These are phyloP conservation scores for Xylaria palmicola DNA, from an alignment of 495 filamentous ascomycete species.

Conservation along the genomic window DNA sequence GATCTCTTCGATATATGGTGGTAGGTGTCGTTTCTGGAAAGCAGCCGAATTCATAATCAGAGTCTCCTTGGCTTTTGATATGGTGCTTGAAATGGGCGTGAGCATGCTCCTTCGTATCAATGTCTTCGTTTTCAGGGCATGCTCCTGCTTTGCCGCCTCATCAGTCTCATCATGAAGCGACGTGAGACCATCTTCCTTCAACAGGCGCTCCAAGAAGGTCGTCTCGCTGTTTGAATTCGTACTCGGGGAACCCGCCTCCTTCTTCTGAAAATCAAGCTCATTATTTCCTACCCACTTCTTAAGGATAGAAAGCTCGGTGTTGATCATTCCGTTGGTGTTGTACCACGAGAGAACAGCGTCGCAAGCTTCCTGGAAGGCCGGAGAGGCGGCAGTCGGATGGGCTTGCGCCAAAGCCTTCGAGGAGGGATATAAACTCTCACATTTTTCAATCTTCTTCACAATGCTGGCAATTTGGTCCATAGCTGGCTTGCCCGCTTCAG, in stretches of 20 bases:
- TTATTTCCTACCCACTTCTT: slow-evolving; percentile 96
- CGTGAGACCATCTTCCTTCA: slow-evolving; percentile 94
- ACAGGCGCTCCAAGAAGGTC: slow-evolving; percentile 93
- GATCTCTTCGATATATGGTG: slow-evolving; percentile 95
- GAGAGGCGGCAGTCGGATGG: slow-evolving; percentile 70
- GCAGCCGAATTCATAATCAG: slow-evolving; percentile 82
- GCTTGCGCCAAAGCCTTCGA: slow-evolving; percentile 66
- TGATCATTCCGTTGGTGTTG: slow-evolving; percentile 97
- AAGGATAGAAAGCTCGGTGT: slow-evolving; percentile 84
- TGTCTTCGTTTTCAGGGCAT: slow-evolving; percentile 32
- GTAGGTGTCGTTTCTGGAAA: slow-evolving; percentile 88
- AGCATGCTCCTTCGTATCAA: slow-evolving; percentile 69
- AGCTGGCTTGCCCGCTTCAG: slow-evolving; percentile 83
- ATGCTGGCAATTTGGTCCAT: slow-evolving; percentile 85
- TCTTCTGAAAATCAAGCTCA: slow-evolving; percentile 84
- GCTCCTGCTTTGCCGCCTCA: slow-evolving; percentile 33
- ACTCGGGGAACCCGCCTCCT: slow-evolving; percentile 50
- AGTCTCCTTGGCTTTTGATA: slow-evolving; percentile 88
- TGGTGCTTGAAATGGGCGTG: slow-evolving; percentile 75
- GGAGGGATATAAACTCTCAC: slow-evolving; percentile 81
- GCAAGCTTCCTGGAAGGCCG: slow-evolving; percentile 72
- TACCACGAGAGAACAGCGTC: slow-evolving; percentile 92
- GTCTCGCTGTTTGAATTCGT: slow-evolving; percentile 78
- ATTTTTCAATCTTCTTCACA: slow-evolving; percentile 82
- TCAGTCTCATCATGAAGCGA: slow-evolving; percentile 77